These are phyloP conservation scores for Gracilaria domingensis DNA, from an alignment of 23 red algal genomes.

Conservation along the genomic window DNA sequence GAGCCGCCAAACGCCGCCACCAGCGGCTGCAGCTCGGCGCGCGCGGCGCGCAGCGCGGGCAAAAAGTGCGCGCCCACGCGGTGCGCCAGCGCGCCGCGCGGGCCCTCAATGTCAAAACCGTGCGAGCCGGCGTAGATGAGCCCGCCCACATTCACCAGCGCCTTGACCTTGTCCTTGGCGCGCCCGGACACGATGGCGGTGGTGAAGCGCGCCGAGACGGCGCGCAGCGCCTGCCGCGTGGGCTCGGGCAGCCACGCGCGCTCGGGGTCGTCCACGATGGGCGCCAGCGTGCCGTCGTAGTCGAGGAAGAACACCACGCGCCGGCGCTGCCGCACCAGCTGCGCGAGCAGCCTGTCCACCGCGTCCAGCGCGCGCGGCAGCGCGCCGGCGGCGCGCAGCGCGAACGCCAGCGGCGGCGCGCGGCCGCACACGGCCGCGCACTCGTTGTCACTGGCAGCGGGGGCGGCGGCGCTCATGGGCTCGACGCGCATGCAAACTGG, in stretches of 20 bases:
- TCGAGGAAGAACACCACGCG: constrained; percentile 83
- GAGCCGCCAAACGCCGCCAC: constrained; percentile 43
- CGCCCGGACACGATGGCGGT: constrained; percentile 88
- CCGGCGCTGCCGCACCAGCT: constrained; percentile 1
- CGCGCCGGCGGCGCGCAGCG: background rate
- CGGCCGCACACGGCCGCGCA: background rate
- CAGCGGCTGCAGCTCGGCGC: constrained; percentile 12
- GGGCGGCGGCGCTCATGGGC: background rate
- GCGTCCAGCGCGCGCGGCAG: constrained; percentile 24
- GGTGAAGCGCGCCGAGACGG: constrained; percentile 62
- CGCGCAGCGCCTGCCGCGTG: constrained; percentile 54
- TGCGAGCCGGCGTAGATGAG: constrained; percentile 93
- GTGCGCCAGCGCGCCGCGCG: constrained; percentile 35
- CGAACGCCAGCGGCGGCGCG: background rate
- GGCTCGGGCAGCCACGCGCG: constrained; percentile 59
- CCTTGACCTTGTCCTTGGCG: constrained; percentile 72
- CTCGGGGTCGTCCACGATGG: constrained; percentile 94
- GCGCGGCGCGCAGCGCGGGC: constrained; percentile 63
- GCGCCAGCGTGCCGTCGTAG: constrained; percentile 91
- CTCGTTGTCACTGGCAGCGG: background rate
- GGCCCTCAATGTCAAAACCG: constrained; percentile 89
- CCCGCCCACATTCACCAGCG: constrained; percentile 65
- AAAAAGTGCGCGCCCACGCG: constrained; percentile 59
- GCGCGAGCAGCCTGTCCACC: constrained; percentile 11
- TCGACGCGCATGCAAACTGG: background rate